phyloP scores from a whole-genome alignment of 2,329 filamentous ascomycete genomes.

The Fusarium piperis region DNA sequence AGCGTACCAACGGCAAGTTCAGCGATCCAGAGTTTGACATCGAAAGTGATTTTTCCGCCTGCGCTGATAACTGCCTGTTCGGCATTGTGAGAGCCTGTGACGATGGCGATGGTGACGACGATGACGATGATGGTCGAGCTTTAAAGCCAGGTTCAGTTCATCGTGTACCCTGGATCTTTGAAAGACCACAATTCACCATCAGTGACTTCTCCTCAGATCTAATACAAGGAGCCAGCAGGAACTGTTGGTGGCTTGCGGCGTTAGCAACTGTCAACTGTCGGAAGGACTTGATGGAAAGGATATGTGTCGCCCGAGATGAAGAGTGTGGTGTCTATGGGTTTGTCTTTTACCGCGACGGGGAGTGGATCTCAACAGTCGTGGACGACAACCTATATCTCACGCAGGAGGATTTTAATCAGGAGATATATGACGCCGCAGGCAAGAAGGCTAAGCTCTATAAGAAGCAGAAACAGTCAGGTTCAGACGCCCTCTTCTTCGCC shows the following conservation, averaged over 20 bases:
- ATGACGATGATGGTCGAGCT: not conserved
- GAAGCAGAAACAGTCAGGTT: slow-evolving; percentile 72
- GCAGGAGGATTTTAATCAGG: slow-evolving; percentile 53
- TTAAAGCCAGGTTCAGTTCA: slow-evolving; percentile 50
- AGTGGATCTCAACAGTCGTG: slow-evolving; percentile 76
- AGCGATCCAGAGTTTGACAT: slow-evolving; percentile 57
- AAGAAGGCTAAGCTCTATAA: slow-evolving; percentile 69
- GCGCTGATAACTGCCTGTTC: slow-evolving; percentile 49
- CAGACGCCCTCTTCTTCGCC: slow-evolving; percentile 74
- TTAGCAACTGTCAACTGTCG: slow-evolving; percentile 74
- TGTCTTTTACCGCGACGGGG: slow-evolving; percentile 75
- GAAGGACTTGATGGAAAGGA: slow-evolving; percentile 68
- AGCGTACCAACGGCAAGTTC: slow-evolving; percentile 57
- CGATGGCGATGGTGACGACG: slow-evolving; percentile 9
- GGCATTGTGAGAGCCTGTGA: slow-evolving; percentile 40
- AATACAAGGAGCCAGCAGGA: slow-evolving; percentile 62
- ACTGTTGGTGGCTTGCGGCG: slow-evolving; percentile 79
- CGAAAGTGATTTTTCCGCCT: slow-evolving; percentile 50
- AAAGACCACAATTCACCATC: slow-evolving; percentile 51
- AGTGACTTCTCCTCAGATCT: slow-evolving; percentile 54
- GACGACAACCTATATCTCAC: slow-evolving; percentile 68
- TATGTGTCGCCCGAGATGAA: slow-evolving; percentile 75
- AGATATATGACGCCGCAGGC: slow-evolving; percentile 52
- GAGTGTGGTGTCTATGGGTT: slow-evolving; percentile 77
- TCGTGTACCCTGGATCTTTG: slow-evolving; percentile 55